A percentile compares a stretch with the other conserved stretches of the same genome.
Evolutionary conservation across 1,284 basidiomycete genomes (phyloP).

Genomic region (Neotropicomus parvogracilis): DNA sequence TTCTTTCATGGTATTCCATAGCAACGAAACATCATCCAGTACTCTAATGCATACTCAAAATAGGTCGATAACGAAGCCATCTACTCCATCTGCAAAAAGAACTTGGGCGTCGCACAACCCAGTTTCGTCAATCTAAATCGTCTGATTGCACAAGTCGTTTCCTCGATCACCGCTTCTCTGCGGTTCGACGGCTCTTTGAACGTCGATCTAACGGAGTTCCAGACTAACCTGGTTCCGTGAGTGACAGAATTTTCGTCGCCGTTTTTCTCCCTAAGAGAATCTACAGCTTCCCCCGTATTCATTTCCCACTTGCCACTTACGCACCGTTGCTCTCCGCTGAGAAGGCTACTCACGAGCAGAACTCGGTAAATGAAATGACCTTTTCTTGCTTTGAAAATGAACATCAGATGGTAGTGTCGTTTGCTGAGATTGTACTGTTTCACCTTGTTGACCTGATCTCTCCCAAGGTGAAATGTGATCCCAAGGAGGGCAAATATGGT

Average conservation of each 20-base stretch:
- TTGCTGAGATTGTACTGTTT: not conserved
- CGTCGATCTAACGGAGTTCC: conserved; percentile 98
- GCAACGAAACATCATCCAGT: not conserved
- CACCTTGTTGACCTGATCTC: conserved; percentile 9
- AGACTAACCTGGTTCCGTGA: conserved; percentile 95
- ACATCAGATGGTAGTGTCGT: conserved; percentile 84
- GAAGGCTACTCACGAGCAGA: conserved; percentile 92
- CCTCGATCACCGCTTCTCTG: conserved; percentile 94
- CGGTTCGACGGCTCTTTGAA: conserved; percentile 98
- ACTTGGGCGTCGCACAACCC: conserved; percentile 82
- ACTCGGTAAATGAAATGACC: conserved; percentile 98
- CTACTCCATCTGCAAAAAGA: conserved; percentile 99
- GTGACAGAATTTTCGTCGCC: conserved; percentile 30
- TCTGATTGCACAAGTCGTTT: conserved; percentile 97
- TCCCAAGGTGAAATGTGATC: conserved; percentile 81
- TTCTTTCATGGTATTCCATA: conserved; percentile 82
- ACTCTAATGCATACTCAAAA: conserved; percentile 5
- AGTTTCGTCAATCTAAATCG: conserved; percentile 96
- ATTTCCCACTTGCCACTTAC: conserved; percentile 96
- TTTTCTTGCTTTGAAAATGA: conserved; percentile 97
- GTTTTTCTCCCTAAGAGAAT: conserved; percentile 3
- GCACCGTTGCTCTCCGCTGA: conserved; percentile 90
- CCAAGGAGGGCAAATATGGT: conserved; percentile 97
- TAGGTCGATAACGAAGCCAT: conserved; percentile 97
- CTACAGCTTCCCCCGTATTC: conserved; percentile 88